Evolutionary conservation across 331 rosid species (phyloP).

Genomic region (Rosa hybrid): DNA sequence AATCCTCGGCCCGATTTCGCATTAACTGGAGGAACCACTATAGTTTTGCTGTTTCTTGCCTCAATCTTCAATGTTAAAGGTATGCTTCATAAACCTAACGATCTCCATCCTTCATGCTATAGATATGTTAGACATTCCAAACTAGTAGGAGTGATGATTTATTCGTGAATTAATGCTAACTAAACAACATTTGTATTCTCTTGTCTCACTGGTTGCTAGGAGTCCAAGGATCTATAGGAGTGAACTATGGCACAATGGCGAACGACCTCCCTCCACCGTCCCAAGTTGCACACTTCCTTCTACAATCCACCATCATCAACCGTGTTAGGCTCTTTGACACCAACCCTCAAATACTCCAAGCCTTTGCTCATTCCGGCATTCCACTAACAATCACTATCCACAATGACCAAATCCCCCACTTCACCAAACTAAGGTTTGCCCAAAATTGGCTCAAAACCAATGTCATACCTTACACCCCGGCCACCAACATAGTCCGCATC

Average conservation of each 20-base stretch:
- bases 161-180: neutral
- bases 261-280: slow-evolving; percentile 66
- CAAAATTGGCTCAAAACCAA: slow-evolving; percentile 45
- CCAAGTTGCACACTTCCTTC: slow-evolving; percentile 56
- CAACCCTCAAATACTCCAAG: slow-evolving; percentile 48
- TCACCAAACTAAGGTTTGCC: slow-evolving; percentile 38
- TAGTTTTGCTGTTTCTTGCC: slow-evolving; percentile 35
- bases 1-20: slow-evolving; percentile 15
- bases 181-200: neutral
- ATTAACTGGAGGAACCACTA: slow-evolving; percentile 9
- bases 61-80: slow-evolving; percentile 38
- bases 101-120: neutral
- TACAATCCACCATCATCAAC: slow-evolving; percentile 52
- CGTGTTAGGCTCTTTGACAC: slow-evolving; percentile 59
- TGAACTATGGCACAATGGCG: slow-evolving; percentile 77
- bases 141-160: neutral
- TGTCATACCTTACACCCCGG: slow-evolving; percentile 43
- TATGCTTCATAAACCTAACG: neutral
- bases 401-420: slow-evolving; percentile 60
- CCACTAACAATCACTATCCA: slow-evolving; percentile 60
- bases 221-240: slow-evolving; percentile 56
- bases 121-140: neutral
- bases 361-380: slow-evolving; percentile 59
- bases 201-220: slow-evolving; percentile 3
- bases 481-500: slow-evolving; percentile 45